These are phyloP conservation scores for Geum urbanum DNA, from an alignment of 306 rosid species.

Conservation along the genomic window DNA sequence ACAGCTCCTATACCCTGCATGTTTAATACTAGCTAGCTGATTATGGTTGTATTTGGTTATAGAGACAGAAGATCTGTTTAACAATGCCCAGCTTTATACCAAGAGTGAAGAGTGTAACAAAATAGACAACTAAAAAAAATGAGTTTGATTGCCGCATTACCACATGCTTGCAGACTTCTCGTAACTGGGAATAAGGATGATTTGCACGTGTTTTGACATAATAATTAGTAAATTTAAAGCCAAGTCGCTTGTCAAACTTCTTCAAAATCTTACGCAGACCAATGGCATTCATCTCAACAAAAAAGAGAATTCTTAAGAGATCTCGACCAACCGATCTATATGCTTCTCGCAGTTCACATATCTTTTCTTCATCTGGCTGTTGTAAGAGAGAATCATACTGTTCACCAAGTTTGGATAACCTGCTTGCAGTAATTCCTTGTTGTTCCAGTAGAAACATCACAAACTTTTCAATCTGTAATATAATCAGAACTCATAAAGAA, in stretches of 20 bases:
- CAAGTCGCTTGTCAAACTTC: slow-evolving; percentile 84
- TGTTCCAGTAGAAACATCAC: slow-evolving; percentile 83
- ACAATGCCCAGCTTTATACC: background rate
- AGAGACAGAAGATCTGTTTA: background rate
- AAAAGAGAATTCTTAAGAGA: slow-evolving; percentile 67
- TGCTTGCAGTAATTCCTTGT: slow-evolving; percentile 82
- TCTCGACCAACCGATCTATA: slow-evolving; percentile 68
- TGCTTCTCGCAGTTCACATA: slow-evolving; percentile 55
- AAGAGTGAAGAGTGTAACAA: background rate
- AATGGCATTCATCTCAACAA: slow-evolving; percentile 73
- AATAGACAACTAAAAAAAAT: background rate
- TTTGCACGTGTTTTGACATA: slow-evolving; percentile 87
- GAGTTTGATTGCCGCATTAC: slow-evolving; percentile 35
- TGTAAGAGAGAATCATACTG: slow-evolving; percentile 42
- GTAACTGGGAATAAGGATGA: slow-evolving; percentile 89
- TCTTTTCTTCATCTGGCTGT: slow-evolving; percentile 50
- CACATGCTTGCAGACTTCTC: slow-evolving; percentile 95
- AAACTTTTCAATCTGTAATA: slow-evolving; percentile 70
- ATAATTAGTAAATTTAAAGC: slow-evolving; percentile 75
- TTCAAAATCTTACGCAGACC: slow-evolving; percentile 89
- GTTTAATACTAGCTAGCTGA: slow-evolving; percentile 16
- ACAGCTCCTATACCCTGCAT: slow-evolving; percentile 82
- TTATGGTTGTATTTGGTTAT: slow-evolving; percentile 2
- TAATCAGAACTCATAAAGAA: background rate
- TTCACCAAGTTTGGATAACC: slow-evolving; percentile 56